Percentiles rank a stretch among this genome's conserved stretches.
phyloP scores from a whole-genome alignment of 2,329 filamentous ascomycete species.

The Botryotinia globosa region DNA sequence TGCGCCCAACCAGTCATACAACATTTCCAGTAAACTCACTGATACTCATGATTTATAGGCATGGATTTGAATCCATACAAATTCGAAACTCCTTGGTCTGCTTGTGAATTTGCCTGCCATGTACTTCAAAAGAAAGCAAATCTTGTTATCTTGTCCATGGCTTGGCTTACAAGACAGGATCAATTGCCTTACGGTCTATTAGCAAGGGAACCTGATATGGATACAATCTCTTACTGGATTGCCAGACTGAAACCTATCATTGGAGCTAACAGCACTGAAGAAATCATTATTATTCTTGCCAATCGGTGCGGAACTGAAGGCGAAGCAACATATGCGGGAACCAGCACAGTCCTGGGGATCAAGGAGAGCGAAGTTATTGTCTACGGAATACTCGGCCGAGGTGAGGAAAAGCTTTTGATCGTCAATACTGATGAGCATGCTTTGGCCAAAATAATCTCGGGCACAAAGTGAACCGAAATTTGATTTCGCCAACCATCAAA shows the following conservation, averaged over 20 bases:
- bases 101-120: conserved; percentile 50
- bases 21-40: background rate
- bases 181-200: conserved; percentile 45
- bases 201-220: conserved; percentile 63
- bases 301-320: conserved; percentile 69
- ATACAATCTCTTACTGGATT: conserved; percentile 74
- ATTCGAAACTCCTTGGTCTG: conserved; percentile 50
- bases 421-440: conserved; percentile 52
- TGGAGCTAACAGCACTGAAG: conserved; percentile 48
- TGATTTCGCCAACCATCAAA: background rate
- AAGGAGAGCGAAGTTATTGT: conserved; percentile 62
- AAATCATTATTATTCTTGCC: conserved; percentile 66
- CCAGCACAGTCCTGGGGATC: conserved; percentile 68
- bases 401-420: conserved; percentile 64
- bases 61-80: conserved; percentile 62
- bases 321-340: conserved; percentile 68
- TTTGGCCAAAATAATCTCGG: conserved; percentile 13
- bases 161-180: conserved; percentile 66
- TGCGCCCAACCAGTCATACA: conserved; percentile 16
- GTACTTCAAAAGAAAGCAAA: conserved; percentile 55
- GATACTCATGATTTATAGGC: conserved; percentile 34
- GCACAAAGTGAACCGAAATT: background rate
- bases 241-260: conserved; percentile 66
- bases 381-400: conserved; percentile 69
- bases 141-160: conserved; percentile 71